Base-by-base conservation (phyloP, 768 basidiomycete genomes). In the Tricholoma hemisulphureum region DNA sequence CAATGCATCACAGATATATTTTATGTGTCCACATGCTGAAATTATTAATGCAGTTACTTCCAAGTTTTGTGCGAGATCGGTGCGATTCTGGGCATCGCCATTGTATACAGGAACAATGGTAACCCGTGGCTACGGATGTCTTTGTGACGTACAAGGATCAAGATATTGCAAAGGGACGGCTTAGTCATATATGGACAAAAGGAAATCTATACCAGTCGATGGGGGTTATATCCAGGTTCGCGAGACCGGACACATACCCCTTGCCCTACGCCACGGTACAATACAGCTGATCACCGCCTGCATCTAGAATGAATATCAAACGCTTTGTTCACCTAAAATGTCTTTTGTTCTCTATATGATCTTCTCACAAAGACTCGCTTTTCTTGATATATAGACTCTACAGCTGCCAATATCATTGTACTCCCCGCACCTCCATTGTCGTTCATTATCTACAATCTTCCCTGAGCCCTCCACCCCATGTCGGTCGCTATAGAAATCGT, bases 401-500 rank as follows among this genome's bases (percentile, higher is more conserved):
- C 55, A 51, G 61, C 56, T 55, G 13, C n/a, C n/a, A n/a, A 45
- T 20, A 53, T 56, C 63, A 54, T 56, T 55, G 53, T 56, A 41
- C 46, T 32, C 21, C 58, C 51, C 37, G 57, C 55, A 51, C 57
- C 59, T 45, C 51, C 57, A 56, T 61, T 43, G 37, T 53, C 53
- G 21, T 39, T 10, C n/a, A 26, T 64, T 60, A 58, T 59, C 61
- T 59, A 56, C 65, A 60, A 55, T 60, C 51, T 55, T 57, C 65
- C 57, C 53, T 21, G 55, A 53, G 57, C 62, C 56, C 61, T 60
- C 34, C 56, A 66, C 64, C 59, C 60, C 63, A 93, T 92, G 90
- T 78, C 88, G 37, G 74, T 92, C 64, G 77, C 82, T 50, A 67
- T 93, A 57, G 74, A 81, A 53, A 87, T 93, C 59, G 72, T 83